phyloP scores from a whole-genome alignment of 306 rosid species.

The Myrica gale region DNA sequence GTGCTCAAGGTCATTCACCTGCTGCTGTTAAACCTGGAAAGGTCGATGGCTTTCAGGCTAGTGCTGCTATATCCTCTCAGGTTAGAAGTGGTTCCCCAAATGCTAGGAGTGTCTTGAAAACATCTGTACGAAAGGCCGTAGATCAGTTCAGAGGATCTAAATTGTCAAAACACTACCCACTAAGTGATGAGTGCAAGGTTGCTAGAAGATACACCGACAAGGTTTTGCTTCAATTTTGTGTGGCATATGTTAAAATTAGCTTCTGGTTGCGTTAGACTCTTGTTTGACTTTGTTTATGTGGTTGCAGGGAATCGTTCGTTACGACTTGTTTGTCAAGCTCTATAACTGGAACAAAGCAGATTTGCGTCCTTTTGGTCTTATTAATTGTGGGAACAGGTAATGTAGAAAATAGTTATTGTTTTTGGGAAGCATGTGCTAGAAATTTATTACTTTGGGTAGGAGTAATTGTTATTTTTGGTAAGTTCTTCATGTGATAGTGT shows the following conservation, averaged over 20 bases:
- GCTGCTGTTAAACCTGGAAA: constrained; percentile 33
- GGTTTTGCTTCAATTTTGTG: constrained; percentile 41
- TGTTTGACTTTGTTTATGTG: neutral
- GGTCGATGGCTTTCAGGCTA: constrained; percentile 40
- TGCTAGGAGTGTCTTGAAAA: constrained; percentile 62
- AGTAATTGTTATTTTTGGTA: constrained; percentile 11
- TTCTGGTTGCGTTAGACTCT: constrained; percentile 19
- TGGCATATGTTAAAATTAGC: constrained; percentile 1
- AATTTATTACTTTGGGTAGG: constrained; percentile 9
- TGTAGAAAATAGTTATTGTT: constrained; percentile 10
- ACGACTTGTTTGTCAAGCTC: constrained; percentile 76
- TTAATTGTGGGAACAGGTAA: constrained; percentile 95
- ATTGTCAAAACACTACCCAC: constrained; percentile 42
- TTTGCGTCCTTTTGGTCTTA: constrained; percentile 74
- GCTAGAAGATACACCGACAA: constrained; percentile 60
- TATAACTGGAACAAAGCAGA: constrained; percentile 72
- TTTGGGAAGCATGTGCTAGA: neutral
- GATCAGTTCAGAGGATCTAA: constrained; percentile 82
- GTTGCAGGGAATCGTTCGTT: constrained; percentile 72
- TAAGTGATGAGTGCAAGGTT: constrained; percentile 46
- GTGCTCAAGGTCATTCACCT: constrained; percentile 33
- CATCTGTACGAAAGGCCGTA: constrained; percentile 75
- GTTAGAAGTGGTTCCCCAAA: constrained; percentile 44
- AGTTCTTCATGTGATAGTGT: constrained; percentile 8
- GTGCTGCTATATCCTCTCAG: constrained; percentile 43